phyloP scores from a whole-genome alignment of 495 filamentous ascomycete species.

The Hyaloscypha hepaticicola region DNA sequence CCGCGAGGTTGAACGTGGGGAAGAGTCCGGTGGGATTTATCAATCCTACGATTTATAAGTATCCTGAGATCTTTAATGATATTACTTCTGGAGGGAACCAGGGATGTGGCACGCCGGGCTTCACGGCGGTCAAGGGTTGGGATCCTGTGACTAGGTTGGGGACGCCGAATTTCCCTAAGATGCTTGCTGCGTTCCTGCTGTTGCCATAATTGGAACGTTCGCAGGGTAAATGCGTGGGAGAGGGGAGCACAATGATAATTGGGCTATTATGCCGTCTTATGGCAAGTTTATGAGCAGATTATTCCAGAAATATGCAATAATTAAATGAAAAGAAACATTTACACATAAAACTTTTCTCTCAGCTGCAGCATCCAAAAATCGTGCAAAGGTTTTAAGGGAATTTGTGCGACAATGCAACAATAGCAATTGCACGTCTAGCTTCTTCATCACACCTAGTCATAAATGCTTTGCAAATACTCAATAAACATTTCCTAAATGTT shows the following conservation, averaged over 20 bases:
- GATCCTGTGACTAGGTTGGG: conserved; percentile 59
- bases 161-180: conserved; percentile 52
- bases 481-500: not conserved
- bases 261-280: too few relatives aligned
- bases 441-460: not conserved
- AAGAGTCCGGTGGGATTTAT: conserved; percentile 53
- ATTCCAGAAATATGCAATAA: too few relatives aligned
- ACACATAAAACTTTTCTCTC: not conserved
- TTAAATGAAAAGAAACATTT: not conserved
- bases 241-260: not conserved
- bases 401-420: not conserved
- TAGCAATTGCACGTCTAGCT: too few relatives aligned
- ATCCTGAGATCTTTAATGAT: conserved; percentile 50
- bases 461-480: not conserved
- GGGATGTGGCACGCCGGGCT: conserved; percentile 52
- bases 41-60: conserved; percentile 50
- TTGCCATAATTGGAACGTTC: conserved; percentile 15
- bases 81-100: conserved; percentile 47
- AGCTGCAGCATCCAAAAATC: not conserved
- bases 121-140: conserved; percentile 56
- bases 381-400: not conserved
- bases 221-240: not conserved
- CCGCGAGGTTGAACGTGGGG: conserved; percentile 45
- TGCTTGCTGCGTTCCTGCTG: conserved; percentile 46
- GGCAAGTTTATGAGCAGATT: too few relatives aligned